Percentiles rank a stretch among this genome's conserved stretches.
Evolutionary conservation across 2,329 filamentous ascomycete species (phyloP).

Genomic region (Rhynchosporium secalis): DNA sequence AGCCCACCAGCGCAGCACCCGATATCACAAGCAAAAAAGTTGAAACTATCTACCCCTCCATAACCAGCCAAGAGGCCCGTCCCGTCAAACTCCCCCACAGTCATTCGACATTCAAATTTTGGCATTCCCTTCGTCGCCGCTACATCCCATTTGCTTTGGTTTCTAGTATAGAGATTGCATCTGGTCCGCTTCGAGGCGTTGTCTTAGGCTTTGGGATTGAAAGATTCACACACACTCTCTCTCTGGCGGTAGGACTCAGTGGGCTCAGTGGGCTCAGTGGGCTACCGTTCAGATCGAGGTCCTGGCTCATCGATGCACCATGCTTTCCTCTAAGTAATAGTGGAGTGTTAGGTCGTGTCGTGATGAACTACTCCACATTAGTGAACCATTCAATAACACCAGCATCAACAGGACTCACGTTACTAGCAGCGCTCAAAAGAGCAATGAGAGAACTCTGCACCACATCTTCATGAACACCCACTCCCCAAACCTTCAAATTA

Average conservation of each 20-base stretch:
- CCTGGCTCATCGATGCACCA: slow-evolving; percentile 45
- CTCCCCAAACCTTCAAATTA: slow-evolving; percentile 79
- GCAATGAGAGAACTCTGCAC: slow-evolving; percentile 87
- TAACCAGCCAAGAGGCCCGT: slow-evolving; percentile 20
- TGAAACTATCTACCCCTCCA: slow-evolving; percentile 29
- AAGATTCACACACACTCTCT: slow-evolving; percentile 30
- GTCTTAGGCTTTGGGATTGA: slow-evolving; percentile 33
- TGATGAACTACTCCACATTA: slow-evolving; percentile 61
- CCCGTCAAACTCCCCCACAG: slow-evolving; percentile 23
- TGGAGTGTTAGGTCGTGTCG: slow-evolving; percentile 68
- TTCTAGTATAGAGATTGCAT: slow-evolving; percentile 44
- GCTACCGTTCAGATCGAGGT: slow-evolving; percentile 41
- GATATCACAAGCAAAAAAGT: slow-evolving; percentile 21
- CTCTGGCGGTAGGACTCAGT: too few species aligned
- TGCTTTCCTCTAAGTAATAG: slow-evolving; percentile 60
- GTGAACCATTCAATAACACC: neutral
- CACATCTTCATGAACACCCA: slow-evolving; percentile 89
- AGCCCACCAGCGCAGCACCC: slow-evolving; percentile 2
- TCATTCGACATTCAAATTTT: neutral
- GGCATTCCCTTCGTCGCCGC: slow-evolving; percentile 3
- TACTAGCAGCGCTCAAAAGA: slow-evolving; percentile 79
- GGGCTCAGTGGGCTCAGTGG: slow-evolving; percentile 21
- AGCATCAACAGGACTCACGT: slow-evolving; percentile 58
- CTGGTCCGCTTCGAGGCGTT: slow-evolving; percentile 33
- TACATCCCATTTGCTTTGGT: slow-evolving; percentile 43